A percentile compares a stretch with the other conserved stretches of the same genome.
phyloP scores from a whole-genome alignment of 139 green algal genomes.

The Micromonas pusilla region DNA sequence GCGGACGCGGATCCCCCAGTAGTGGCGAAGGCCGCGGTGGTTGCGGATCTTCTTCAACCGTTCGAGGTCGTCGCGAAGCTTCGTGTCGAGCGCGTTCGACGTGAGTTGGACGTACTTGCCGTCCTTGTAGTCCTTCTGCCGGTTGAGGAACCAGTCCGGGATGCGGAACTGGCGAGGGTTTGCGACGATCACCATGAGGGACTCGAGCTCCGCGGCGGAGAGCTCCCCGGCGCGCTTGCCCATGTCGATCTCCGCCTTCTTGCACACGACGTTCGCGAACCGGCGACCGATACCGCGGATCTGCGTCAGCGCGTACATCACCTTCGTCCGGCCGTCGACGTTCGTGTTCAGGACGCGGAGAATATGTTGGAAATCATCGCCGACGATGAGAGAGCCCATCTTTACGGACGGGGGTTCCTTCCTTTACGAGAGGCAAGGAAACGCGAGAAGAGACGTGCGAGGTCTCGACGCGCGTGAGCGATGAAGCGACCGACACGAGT shows the following conservation, averaged over 20 bases:
- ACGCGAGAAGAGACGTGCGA: no score
- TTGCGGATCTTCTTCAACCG: slow-evolving; percentile 97
- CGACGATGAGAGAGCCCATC: slow-evolving; percentile 49
- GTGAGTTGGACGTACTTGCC: slow-evolving; percentile 63
- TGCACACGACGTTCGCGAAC: slow-evolving; percentile 94
- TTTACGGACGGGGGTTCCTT: no score
- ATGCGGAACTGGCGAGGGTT: slow-evolving; percentile 99
- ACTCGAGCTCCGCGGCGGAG: slow-evolving; percentile 90
- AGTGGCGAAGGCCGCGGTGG: slow-evolving; percentile 94
- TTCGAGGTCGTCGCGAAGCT: slow-evolving; percentile 95
- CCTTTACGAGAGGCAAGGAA: no score
- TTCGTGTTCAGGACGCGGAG: slow-evolving; percentile 99
- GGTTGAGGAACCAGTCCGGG: slow-evolving; percentile 99
- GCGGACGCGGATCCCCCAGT: slow-evolving; percentile 95
- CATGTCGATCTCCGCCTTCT: slow-evolving; percentile 98
- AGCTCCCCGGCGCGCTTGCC: slow-evolving; percentile 89
- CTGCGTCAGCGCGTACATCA: slow-evolving; percentile 94
- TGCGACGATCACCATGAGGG: slow-evolving; percentile 92
- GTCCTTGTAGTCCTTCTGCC: slow-evolving; percentile 91
- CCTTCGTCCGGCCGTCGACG: slow-evolving; percentile 95
- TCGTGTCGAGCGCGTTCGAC: slow-evolving; percentile 71
- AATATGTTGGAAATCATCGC: slow-evolving; percentile 96
- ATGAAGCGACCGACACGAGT: no score
- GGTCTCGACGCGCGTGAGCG: no score
- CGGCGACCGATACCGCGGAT: slow-evolving; percentile 92